Base-by-base conservation (phyloP, 805 yeast species). In the Lipomyces yamadae region DNA sequence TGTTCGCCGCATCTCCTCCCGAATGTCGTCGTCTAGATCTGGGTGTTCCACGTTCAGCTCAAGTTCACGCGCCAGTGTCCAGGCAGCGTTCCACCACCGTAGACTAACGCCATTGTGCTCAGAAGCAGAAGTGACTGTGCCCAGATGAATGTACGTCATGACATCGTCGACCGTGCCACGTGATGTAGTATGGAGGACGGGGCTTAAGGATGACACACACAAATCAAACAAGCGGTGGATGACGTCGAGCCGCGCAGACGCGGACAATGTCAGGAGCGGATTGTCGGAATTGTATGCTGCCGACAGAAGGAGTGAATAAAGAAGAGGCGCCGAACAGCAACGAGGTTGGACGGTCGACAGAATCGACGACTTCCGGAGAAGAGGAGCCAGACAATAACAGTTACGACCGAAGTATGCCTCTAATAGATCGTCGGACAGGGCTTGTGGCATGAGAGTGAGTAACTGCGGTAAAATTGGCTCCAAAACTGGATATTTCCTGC, bases 1-100 rank as follows among this genome's bases (percentile, higher is more conserved):
- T 0, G 77, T 74, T 33, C 83, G 74, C n/a, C 82, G 73, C 68
- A 76, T 74, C 63, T 81, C 83, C 60, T 81, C 83, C 32, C 76
- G 73, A 2, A 67, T 45, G 56, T 78, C 81, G 53, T 76, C 69
- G 24, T 68, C 66, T 18, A 69, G 61, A 24, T 65, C 68, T 4
- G 68, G 61, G 48, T 62, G 63, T 63, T 76, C 78, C 3, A 59
- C 63, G 64, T 76, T 76, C 8, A 76, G 68, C 54, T 76, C 74
- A 58, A 75, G 69, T 64, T 76, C 77, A 45, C 74, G 66, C 5
- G 78, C 76, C 52, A 75, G 58, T 11, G 72, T 67, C 73, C 76
- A 74, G 1, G 75, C 78, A 15, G 69, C 68, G 37, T 72, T 69
- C 78, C 78, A 76, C 75, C 77, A 75, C 45, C 76, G 70, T 56